phyloP scores from a whole-genome alignment of 176 grass and related monocot species.

The Hordeum marinum region DNA sequence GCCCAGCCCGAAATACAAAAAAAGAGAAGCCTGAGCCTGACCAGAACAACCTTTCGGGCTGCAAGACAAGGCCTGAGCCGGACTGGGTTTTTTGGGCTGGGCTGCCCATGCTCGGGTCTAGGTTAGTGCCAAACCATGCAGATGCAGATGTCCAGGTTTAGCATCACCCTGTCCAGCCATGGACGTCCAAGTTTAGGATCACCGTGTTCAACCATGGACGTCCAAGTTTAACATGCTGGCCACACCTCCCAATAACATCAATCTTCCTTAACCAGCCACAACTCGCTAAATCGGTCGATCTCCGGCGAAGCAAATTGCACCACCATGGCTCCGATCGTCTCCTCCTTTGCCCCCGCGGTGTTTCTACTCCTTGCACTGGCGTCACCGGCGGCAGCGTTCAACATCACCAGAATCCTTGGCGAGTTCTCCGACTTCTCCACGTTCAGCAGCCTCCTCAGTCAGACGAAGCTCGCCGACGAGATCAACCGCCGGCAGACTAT shows the following conservation, averaged over 20 bases:
- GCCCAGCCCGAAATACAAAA: no score
- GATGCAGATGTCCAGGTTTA: background rate
- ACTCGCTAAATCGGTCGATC: background rate
- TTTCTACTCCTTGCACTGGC: conserved; percentile 16
- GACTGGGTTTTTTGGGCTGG: no score
- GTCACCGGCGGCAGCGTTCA: conserved; percentile 24
- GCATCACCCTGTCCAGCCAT: background rate
- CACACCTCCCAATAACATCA: background rate
- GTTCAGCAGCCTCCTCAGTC: conserved; percentile 48
- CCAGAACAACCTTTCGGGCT: no score
- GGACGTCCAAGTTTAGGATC: conserved; percentile 7
- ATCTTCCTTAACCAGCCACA: background rate
- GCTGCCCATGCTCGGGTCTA: no score
- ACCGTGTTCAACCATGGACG: background rate
- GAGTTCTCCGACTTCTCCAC: conserved; percentile 35
- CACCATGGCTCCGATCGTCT: conserved; percentile 3
- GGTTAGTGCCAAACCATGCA: background rate
- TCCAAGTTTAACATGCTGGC: background rate
- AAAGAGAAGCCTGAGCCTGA: no score
- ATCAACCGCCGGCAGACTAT: conserved; percentile 69
- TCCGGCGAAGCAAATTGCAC: background rate
- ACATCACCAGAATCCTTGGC: conserved; percentile 55
- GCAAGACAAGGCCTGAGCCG: no score
- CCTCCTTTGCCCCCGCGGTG: background rate
- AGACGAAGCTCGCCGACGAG: conserved; percentile 52